Conservation (phyloP, 2,329 filamentous ascomycete species). For the Trichoderma atrobrunneum region DNA sequence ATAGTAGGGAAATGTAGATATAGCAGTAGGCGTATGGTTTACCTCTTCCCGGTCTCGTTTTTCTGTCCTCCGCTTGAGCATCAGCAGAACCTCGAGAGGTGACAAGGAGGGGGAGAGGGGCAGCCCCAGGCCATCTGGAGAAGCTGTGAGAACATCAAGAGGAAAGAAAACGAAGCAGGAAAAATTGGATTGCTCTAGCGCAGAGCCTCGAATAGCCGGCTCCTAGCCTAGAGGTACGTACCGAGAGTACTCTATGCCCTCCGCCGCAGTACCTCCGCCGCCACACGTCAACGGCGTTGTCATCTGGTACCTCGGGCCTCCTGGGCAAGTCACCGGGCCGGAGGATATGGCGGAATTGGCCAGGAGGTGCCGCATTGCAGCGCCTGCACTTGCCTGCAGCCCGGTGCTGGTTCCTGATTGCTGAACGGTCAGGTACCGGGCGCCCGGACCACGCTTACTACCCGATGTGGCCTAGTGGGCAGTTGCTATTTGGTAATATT, state of each 20-base stretch:
- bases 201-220: constrained; percentile 37
- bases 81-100: not conserved
- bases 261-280: not conserved
- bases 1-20: too few relatives aligned
- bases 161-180: constrained; percentile 7
- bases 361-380: constrained; percentile 18
- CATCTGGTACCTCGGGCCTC: not conserved
- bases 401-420: constrained; percentile 28
- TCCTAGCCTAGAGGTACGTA: constrained; percentile 18
- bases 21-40: too few relatives aligned
- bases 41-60: too few relatives aligned
- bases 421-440: constrained; percentile 34
- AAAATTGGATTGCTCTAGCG: constrained; percentile 16
- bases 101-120: not conserved
- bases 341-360: constrained; percentile 15
- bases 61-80: too few relatives aligned
- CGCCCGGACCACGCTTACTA: constrained; percentile 29
- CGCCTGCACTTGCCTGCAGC: constrained; percentile 15
- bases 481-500: constrained; percentile 35
- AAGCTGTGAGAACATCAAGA: constrained; percentile 20
- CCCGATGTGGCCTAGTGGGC: constrained; percentile 31
- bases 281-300: not conserved
- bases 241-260: not conserved
- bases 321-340: not conserved
- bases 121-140: constrained; percentile 5